Percentiles rank a stretch among this genome's conserved stretches.
Conservation (phyloP, 2,329 filamentous ascomycete genomes). For the Fusarium aywerte region DNA sequence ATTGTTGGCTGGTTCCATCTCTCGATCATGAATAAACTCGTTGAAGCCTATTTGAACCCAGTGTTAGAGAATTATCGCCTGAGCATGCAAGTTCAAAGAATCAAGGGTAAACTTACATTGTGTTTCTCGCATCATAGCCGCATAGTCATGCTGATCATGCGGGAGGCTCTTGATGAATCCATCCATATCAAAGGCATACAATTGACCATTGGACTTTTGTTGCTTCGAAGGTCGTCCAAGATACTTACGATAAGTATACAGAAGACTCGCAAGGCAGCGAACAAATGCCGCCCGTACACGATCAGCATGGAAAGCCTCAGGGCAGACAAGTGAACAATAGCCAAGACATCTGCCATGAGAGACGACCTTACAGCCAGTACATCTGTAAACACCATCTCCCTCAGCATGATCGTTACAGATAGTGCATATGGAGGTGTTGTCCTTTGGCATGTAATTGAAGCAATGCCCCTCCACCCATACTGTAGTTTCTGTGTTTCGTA, state of each 20-base stretch:
- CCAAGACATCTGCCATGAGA: constrained; percentile 71
- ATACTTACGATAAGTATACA: constrained; percentile 74
- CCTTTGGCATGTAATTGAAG: constrained; percentile 71
- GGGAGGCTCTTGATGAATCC: constrained; percentile 73
- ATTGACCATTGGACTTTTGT: constrained; percentile 68
- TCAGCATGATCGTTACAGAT: constrained; percentile 81
- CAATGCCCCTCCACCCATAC: constrained; percentile 90
- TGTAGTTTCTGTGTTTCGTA: constrained; percentile 79
- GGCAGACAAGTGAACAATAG: constrained; percentile 71
- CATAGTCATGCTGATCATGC: constrained; percentile 73
- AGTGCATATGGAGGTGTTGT: constrained; percentile 71
- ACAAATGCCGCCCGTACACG: constrained; percentile 72
- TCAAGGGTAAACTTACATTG: constrained; percentile 62
- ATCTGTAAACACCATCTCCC: constrained; percentile 79
- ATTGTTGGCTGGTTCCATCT: constrained; percentile 70
- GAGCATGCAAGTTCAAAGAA: background rate
- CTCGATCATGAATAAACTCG: constrained; percentile 86
- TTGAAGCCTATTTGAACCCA: constrained; percentile 64
- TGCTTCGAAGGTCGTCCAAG: constrained; percentile 68
- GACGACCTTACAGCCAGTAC: constrained; percentile 69
- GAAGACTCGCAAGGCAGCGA: constrained; percentile 71
- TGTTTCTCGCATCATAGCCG: constrained; percentile 71
- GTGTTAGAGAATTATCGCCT: constrained; percentile 8
- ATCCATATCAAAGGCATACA: constrained; percentile 73
- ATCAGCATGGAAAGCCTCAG: constrained; percentile 69